Conservation (phyloP, 2,329 filamentous ascomycete species). For the Fusarium sp. region DNA sequence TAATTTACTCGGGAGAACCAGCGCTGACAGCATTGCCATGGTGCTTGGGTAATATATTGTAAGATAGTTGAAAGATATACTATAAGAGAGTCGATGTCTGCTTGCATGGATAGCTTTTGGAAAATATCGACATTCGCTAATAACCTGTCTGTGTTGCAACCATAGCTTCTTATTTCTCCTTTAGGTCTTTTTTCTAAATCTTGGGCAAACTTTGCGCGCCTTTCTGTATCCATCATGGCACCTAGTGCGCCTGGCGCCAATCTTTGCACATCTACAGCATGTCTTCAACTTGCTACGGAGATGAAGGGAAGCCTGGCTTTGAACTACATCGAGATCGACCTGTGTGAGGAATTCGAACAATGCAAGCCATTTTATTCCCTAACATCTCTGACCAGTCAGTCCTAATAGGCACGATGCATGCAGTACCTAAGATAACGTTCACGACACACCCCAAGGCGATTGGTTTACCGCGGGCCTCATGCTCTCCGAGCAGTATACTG, state of each 20-base stretch:
- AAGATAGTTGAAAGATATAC: background rate
- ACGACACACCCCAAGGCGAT: too few relatives aligned
- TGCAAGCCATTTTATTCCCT: conserved; percentile 49
- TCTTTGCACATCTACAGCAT: conserved; percentile 7
- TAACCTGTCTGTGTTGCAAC: background rate
- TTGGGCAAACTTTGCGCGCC: background rate
- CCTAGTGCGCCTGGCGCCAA: background rate
- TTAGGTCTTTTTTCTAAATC: background rate
- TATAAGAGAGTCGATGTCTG: background rate
- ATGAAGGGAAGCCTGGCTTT: conserved; percentile 39
- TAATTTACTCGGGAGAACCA: background rate
- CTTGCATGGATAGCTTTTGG: background rate
- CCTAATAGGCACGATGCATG: background rate
- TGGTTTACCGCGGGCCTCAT: too few relatives aligned
- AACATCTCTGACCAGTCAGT: background rate
- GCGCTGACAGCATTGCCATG: conserved; percentile 1
- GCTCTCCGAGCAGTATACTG: too few relatives aligned
- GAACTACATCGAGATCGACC: conserved; percentile 72
- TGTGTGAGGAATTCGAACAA: conserved; percentile 77
- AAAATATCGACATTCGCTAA: too few relatives aligned
- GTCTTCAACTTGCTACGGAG: conserved; percentile 9
- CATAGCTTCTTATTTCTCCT: background rate
- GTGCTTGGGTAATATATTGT: background rate
- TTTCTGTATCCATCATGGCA: background rate
- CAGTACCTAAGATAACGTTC: too few relatives aligned